Evolutionary conservation across 768 basidiomycete species (phyloP).

Genomic region (Aureoboletus auriporus): DNA sequence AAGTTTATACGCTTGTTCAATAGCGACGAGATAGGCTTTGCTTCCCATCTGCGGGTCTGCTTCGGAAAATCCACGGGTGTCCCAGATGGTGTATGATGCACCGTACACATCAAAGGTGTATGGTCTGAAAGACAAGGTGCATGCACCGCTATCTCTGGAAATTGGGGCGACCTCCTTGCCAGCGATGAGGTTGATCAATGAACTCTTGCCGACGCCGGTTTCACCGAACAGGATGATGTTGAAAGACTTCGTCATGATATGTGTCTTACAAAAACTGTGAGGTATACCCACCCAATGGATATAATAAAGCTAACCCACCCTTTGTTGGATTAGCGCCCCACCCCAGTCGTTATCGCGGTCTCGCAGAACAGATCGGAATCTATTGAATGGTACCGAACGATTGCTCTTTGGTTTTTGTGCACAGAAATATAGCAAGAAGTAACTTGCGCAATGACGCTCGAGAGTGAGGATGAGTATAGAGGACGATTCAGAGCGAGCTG

Average conservation of each 20-base stretch:
- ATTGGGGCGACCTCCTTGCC: background rate
- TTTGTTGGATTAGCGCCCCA: background rate
- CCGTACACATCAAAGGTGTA: background rate
- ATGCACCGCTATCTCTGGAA: background rate
- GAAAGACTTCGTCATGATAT: background rate
- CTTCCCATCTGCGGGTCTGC: background rate
- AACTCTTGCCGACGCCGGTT: slow-evolving; percentile 2
- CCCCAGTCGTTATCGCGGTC: background rate
- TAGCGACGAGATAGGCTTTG: background rate
- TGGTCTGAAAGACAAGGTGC: background rate
- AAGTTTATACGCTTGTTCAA: background rate
- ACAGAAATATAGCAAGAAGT: too few relatives aligned
- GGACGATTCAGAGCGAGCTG: too few relatives aligned
- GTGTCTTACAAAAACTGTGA: background rate
- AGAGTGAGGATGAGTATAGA: too few relatives aligned
- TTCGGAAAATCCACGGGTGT: slow-evolving; percentile 1
- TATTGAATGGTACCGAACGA: too few relatives aligned
- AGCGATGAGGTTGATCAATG: slow-evolving; percentile 2
- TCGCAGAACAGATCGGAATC: background rate
- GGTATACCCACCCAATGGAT: background rate
- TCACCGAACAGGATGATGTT: slow-evolving; percentile 5
- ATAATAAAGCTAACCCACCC: background rate
- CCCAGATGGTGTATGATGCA: slow-evolving; percentile 1
- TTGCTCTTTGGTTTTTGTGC: too few relatives aligned
- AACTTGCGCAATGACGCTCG: too few relatives aligned